Evolutionary conservation across 352 stramenopile genomes (phyloP), one percentile per base, ranked within the genome.

Genomic region (Globisporangium parvum): DNA sequence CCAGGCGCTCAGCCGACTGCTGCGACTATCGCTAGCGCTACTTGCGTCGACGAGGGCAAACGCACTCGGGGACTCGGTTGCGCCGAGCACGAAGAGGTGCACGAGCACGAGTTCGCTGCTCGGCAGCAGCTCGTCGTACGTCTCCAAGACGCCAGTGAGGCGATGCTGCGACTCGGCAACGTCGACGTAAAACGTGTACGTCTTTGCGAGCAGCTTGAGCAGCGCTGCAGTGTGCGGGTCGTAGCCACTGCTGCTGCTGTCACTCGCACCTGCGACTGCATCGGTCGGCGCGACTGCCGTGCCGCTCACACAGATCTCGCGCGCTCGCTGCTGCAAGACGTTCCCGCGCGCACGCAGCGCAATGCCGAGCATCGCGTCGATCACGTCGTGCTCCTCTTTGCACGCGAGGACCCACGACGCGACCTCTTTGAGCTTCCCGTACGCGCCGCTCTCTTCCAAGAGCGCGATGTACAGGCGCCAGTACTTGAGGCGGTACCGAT

Each of bases 361-460:
- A 12, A 75, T 63, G 1, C 57, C 65, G 10, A 93, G 67, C 83
- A 93, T 90, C 18, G 86, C 73, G 37, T 80, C 75, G 65, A 93
- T 85, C 35, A 83, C 79, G 47, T 90, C 80, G 48, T 93, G 83
- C 12, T 93, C 80, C 65, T 93, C 83, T 57, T 90, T 91, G 65
- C 83, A 91, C 2, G 77, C 73, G 5, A 87, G 45, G 8, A 91
- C 76, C 83, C 83, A 93, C 0, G 70, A 68, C 11, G 64, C 73
- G 15, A 90, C 69, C 42, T 93, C 83, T 46, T 87, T 91, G 17
- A 93, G 60, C 17, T 70, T 63, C 17, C 57, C 72, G 44, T 90
- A 88, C 18, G 69, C 75, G 3, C 69, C 59, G 23, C 66, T 80
- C 41, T 88, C 73, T 47, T 73, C 51, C 3, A 93, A 60, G 12